Base-by-base conservation (phyloP, 2,329 filamentous ascomycete species). In the Fusarium sublunatum region DNA sequence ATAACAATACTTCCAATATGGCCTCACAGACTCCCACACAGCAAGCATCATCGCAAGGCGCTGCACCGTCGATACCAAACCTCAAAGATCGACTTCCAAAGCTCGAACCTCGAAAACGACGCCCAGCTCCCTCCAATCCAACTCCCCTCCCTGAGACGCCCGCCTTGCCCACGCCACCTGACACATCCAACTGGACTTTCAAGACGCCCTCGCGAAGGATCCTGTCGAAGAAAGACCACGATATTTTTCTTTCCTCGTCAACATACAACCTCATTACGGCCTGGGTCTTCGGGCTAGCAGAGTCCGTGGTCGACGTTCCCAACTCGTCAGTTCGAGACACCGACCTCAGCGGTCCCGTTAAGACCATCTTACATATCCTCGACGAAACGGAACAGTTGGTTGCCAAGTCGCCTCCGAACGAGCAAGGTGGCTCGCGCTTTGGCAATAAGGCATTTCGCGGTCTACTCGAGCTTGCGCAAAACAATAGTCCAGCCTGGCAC, bases 361-460 rank as follows among this genome's bases (percentile, higher is more conserved):
- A 80, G 56, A 82, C 84, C 12, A 85, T 98, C 29, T 75, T 96
- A 35, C 72, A 76, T 13, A 86, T 97, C 19, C 82, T 99, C 10
- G 83, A 89, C 31, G 83, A 88, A 50, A 86, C 91, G 8, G 88
- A 92, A 49, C 76, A 80, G 6, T 81, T 94, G 1, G 83, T 96
- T 6, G 78, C 82, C 12, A 79, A 83, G 47, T 88, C 90, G 48
- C 95, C 95, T 1, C 89, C 95, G 1, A 84, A 94, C 67, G 93
- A 98, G 64, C 91, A 93, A 42, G 90, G 88, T 28, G 93, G 93
- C 41, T 97, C 93, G 8, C 86, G 95, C 25, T 99, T 99, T 75
- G 96, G 95, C 42, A 99, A 99, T 78, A 93, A 93, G 67, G 87
- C 91, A 2, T 99, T 99, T 78, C 87, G 92, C 45, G 83, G 86